These are phyloP conservation scores for Chaetomidium leptoderma DNA, from an alignment of 495 filamentous ascomycete species.

Conservation along the genomic window DNA sequence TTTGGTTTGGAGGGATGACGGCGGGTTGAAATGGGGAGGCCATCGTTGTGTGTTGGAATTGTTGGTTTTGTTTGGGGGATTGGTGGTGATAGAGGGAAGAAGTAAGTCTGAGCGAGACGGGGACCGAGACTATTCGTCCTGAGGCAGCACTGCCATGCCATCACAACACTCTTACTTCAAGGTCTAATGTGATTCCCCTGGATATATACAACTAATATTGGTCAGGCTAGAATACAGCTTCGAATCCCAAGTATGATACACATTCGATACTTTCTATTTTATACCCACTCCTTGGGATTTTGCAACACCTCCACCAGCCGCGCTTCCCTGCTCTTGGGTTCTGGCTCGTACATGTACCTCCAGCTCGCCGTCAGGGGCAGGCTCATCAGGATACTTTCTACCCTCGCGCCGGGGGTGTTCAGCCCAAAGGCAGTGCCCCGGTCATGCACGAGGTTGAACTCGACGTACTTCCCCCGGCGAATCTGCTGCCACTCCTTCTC, in stretches of 20 bases:
- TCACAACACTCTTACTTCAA: neutral
- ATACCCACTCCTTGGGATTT: conserved; percentile 89
- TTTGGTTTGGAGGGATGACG: neutral
- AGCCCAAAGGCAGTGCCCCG: conserved; percentile 92
- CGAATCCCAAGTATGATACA: conserved; percentile 13
- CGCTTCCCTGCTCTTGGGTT: conserved; percentile 69
- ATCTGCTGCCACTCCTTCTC: conserved; percentile 98
- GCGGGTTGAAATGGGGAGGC: neutral
- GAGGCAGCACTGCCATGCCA: neutral
- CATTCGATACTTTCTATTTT: conserved; percentile 16
- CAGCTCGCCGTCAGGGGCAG: conserved; percentile 88
- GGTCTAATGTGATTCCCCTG: no score
- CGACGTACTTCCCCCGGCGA: conserved; percentile 86
- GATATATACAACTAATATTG: neutral
- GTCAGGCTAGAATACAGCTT: conserved; percentile 4
- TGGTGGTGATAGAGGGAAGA: no score
- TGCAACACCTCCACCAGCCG: conserved; percentile 75
- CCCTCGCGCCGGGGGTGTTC: conserved; percentile 82
- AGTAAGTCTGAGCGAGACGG: no score
- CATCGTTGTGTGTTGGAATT: neutral
- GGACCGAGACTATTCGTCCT: neutral
- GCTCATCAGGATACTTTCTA: conserved; percentile 98
- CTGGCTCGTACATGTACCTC: conserved; percentile 89
- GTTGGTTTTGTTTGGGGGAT: no score
- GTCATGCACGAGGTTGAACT: conserved; percentile 98